A percentile compares a stretch with the other conserved stretches of the same genome.
phyloP scores from a whole-genome alignment of 2,329 filamentous ascomycete species.

The Paraconiothyrium sp. region DNA sequence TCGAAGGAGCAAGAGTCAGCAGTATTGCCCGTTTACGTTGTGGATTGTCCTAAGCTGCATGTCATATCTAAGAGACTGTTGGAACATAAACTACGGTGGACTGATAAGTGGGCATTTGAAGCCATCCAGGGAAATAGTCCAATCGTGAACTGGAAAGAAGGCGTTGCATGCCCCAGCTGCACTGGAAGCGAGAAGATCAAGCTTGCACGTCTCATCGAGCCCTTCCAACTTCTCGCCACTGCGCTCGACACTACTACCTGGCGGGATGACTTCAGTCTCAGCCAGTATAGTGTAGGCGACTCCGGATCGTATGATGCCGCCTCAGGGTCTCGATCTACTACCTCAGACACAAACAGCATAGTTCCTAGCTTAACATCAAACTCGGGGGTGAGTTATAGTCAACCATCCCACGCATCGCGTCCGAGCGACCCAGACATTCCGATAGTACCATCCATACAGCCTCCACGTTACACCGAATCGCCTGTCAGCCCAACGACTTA shows the following conservation, averaged over 20 bases:
- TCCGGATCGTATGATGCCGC: constrained; percentile 30
- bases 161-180: constrained; percentile 46
- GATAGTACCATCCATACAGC: constrained; percentile 14
- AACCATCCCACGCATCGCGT: constrained; percentile 24
- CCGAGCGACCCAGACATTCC: constrained; percentile 20
- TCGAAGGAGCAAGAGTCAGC: constrained; percentile 26
- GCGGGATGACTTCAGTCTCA: constrained; percentile 30
- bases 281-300: constrained; percentile 31
- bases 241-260: constrained; percentile 28
- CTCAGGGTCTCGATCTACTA: constrained; percentile 27
- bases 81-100: constrained; percentile 42
- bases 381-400: constrained; percentile 26
- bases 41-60: constrained; percentile 48
- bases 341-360: constrained; percentile 27
- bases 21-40: constrained; percentile 38
- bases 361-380: constrained; percentile 28
- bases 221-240: constrained; percentile 37
- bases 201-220: constrained; percentile 47
- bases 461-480: constrained; percentile 34
- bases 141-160: constrained; percentile 39
- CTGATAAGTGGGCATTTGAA: constrained; percentile 44
- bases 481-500: constrained; percentile 33
- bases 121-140: constrained; percentile 32
- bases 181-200: constrained; percentile 42
- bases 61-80: constrained; percentile 40